Evolutionary conservation across 768 basidiomycete species (phyloP).

Genomic region (Thelephora ganbajun): DNA sequence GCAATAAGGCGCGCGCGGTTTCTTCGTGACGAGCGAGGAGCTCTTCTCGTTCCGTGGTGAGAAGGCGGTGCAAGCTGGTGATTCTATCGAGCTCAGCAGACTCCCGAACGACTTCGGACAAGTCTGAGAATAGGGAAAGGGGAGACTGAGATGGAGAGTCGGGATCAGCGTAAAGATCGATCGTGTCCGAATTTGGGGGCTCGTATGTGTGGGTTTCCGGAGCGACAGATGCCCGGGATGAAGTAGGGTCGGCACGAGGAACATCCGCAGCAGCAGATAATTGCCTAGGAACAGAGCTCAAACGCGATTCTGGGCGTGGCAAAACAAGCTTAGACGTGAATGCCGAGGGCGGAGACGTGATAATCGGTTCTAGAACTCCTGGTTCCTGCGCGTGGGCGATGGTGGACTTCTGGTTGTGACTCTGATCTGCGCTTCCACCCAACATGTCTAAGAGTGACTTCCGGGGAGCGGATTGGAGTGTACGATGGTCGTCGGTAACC

Average conservation of each 20-base stretch:
- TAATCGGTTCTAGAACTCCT: no score
- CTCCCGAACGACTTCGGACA: slow-evolving; percentile 8
- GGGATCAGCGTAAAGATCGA: background rate
- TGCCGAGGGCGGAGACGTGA: background rate
- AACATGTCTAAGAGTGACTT: slow-evolving; percentile 9
- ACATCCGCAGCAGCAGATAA: background rate
- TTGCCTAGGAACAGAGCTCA: background rate
- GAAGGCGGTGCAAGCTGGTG: slow-evolving; percentile 7
- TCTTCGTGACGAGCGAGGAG: slow-evolving; percentile 16
- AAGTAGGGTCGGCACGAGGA: background rate
- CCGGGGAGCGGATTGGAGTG: slow-evolving; percentile 1
- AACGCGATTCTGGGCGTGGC: background rate
- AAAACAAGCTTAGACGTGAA: background rate
- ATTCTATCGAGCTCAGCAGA: slow-evolving; percentile 10
- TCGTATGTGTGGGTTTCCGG: background rate
- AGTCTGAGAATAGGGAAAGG: slow-evolving; percentile 1
- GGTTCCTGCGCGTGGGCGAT: no score
- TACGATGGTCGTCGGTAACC: background rate
- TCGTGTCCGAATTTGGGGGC: background rate
- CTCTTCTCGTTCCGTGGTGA: slow-evolving; percentile 10
- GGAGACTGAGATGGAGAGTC: background rate
- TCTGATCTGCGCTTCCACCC: background rate
- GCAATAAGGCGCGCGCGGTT: slow-evolving; percentile 11
- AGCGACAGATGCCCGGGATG: background rate
- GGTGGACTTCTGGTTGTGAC: no score